Evolutionary conservation across 306 rosid species (phyloP).

Genomic region (Rubus idaeus): DNA sequence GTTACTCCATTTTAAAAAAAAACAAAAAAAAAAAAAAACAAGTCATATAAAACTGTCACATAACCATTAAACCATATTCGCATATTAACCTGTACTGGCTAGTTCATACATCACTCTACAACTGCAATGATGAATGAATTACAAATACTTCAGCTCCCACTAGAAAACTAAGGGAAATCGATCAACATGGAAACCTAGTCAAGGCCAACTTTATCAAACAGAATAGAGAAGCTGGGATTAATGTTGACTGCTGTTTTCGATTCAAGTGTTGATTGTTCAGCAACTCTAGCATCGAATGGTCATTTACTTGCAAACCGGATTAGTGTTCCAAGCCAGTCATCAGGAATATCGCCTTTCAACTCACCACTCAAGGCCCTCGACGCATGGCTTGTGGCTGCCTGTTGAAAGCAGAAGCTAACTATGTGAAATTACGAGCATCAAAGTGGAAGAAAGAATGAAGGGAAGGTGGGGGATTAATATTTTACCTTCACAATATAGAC

Average conservation of each 20-base stretch:
- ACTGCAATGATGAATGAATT: background rate
- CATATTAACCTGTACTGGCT: background rate
- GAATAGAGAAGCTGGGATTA: background rate
- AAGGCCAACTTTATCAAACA: background rate
- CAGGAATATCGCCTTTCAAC: slow-evolving; percentile 56
- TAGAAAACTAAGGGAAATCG: background rate
- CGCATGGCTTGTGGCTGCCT: slow-evolving; percentile 88
- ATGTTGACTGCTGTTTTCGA: too few relatives aligned
- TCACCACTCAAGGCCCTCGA: slow-evolving; percentile 74
- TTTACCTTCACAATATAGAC: slow-evolving; percentile 81
- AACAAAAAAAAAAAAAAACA: too few relatives aligned
- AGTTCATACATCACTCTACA: background rate
- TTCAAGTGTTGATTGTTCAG: background rate
- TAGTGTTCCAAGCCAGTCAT: slow-evolving; percentile 83
- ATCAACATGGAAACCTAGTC: background rate
- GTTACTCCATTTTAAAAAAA: too few relatives aligned
- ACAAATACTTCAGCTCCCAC: background rate
- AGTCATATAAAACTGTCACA: too few relatives aligned
- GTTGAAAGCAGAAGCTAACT: slow-evolving; percentile 24
- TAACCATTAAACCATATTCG: background rate
- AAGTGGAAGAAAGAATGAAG: background rate
- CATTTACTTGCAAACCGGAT: slow-evolving; percentile 52
- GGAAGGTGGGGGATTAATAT: background rate
- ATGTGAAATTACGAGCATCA: slow-evolving; percentile 22
- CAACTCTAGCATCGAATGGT: background rate